A percentile compares a stretch with the other conserved stretches of the same genome.
Conservation (phyloP, 2,329 filamentous ascomycete species). For the Fusarium sp. region DNA sequence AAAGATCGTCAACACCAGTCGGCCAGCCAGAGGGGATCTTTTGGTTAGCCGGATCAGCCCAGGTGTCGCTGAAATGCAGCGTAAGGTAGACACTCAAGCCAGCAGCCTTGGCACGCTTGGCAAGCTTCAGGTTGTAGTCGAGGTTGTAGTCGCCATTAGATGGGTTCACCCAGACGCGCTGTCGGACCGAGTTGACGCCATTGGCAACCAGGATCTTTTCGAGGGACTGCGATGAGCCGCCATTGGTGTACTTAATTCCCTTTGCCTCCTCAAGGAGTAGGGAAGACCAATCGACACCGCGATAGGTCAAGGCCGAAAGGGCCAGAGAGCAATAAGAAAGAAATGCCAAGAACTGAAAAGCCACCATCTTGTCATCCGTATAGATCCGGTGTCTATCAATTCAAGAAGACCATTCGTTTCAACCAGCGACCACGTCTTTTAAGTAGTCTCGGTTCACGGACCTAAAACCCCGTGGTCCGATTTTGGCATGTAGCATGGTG, state of each 20-base stretch:
- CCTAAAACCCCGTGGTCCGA: not conserved
- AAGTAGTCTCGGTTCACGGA: not conserved
- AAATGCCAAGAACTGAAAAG: constrained; percentile 17
- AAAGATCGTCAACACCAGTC: constrained; percentile 66
- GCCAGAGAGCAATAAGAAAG: constrained; percentile 37
- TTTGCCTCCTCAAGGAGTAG: constrained; percentile 71
- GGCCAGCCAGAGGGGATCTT: constrained; percentile 73
- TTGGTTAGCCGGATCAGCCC: constrained; percentile 77
- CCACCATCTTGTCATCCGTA: constrained; percentile 25
- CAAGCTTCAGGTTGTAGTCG: constrained; percentile 77
- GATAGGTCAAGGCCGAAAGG: constrained; percentile 67
- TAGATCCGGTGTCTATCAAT: not conserved
- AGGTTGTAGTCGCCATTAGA: constrained; percentile 74
- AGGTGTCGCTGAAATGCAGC: constrained; percentile 76
- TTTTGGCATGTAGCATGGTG: not conserved
- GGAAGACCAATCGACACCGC: constrained; percentile 79
- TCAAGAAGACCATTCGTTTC: not conserved
- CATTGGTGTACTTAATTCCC: constrained; percentile 71
- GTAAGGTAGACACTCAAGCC: constrained; percentile 72
- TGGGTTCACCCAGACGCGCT: constrained; percentile 79
- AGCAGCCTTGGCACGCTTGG: constrained; percentile 71
- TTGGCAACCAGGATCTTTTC: constrained; percentile 71
- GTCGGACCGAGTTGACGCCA: constrained; percentile 77
- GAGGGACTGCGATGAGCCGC: constrained; percentile 65
- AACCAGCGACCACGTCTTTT: not conserved